phyloP scores from a whole-genome alignment of 2,329 filamentous ascomycete genomes.

The Pestalotiopsis sp. region DNA sequence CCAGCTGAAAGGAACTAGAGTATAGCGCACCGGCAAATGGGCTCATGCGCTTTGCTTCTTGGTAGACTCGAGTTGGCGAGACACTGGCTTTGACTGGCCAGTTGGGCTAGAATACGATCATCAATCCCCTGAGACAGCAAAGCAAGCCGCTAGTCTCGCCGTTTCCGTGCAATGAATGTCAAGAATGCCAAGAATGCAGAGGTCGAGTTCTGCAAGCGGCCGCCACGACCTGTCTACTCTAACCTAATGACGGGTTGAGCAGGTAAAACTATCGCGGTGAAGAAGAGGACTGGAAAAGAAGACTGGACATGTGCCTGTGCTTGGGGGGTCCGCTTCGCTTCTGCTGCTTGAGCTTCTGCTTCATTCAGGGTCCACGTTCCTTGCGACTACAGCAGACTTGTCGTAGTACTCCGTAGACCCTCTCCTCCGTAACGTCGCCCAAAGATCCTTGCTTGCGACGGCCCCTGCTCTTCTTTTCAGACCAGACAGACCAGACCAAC shows the following conservation, averaged over 20 bases:
- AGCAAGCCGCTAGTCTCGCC: background rate
- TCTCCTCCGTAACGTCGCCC: background rate
- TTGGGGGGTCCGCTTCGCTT: background rate
- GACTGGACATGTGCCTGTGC: background rate
- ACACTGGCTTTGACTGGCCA: background rate
- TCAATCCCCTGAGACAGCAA: background rate
- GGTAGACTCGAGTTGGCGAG: background rate
- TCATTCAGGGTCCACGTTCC: background rate
- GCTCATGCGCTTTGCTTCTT: background rate
- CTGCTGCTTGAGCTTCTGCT: background rate
- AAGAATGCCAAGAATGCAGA: background rate
- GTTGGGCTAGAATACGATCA: background rate
- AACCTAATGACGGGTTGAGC: background rate
- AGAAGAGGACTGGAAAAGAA: background rate
- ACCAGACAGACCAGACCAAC: background rate
- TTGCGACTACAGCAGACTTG: background rate
- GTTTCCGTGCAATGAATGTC: background rate
- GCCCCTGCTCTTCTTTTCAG: background rate
- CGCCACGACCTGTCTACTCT: background rate
- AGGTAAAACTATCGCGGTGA: background rate
- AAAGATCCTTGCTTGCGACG: background rate
- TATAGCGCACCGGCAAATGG: background rate
- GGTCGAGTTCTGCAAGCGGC: background rate
- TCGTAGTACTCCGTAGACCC: background rate
- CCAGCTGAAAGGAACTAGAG: background rate